Base-by-base conservation (phyloP, 768 basidiomycete genomes). In the Lactarius deliciosus region DNA sequence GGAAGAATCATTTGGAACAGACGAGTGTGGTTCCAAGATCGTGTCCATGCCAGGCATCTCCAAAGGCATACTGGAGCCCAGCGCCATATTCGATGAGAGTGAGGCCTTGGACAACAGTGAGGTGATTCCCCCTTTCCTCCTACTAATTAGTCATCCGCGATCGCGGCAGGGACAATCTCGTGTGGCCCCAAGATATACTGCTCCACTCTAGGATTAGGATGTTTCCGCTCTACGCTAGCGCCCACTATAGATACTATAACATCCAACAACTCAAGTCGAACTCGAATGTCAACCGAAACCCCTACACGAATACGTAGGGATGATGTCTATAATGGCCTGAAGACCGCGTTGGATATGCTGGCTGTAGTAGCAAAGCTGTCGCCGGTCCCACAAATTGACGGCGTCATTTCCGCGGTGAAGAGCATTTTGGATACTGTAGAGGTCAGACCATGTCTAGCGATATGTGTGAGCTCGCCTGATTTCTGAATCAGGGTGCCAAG, bases 341-440 rank as follows among this genome's bases (percentile, higher is more conserved):
- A 67, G 57, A 55, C 40, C 7, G 54, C 66, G 6, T 20, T 67
- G 3, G 66, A 45, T 3, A 20, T 53, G 11, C 20, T 67, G 40
- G 22, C 15, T 30, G 28, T 7, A 8, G 11, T 36, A 13, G n/a
- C 32, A 22, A 63, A 59, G 32, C 28, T 55, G 3, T 41, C 57
- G 16, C 62, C 61, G 10, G 38, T 63, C 16, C 66, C 66, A 6
- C 57, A 40, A 16, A 32, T 67, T 41, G 66, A 67, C 7, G 66
- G 61, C 30, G 34, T 63, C 62, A 36, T 63, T 22, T 36, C 18
- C 4, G 50, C 66, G 0, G 66, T 67, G 61, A 58, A 38, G 50
- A 47, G 32, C 47, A 63, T 67, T 50, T 63, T 63, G 57, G 66
- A 67, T 5, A 63, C 28, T 8, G 57, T 67, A 1, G 66, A 67